Percentiles rank a stretch among this genome's conserved stretches.
Evolutionary conservation across 2,329 filamentous ascomycete genomes (phyloP).

Genomic region (Hymenoscyphus occultus): DNA sequence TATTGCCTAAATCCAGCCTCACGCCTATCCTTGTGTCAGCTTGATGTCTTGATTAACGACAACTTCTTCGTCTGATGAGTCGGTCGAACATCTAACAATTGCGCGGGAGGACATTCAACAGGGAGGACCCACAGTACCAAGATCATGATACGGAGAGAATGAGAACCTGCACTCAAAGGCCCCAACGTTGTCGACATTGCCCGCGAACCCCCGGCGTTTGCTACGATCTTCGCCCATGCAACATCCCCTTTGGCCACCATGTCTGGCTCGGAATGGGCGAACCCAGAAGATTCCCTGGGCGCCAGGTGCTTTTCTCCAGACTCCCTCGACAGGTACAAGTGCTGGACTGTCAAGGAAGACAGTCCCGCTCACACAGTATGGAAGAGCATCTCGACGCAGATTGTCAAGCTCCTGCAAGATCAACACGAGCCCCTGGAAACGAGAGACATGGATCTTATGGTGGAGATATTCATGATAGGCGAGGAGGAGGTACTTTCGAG

Average conservation of each 20-base stretch:
- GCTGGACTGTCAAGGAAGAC: slow-evolving; percentile 22
- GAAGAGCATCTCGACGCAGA: slow-evolving; percentile 15
- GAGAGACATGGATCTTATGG: slow-evolving; percentile 18
- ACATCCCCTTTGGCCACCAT: not conserved
- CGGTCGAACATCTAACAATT: not conserved
- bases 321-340: slow-evolving; percentile 14
- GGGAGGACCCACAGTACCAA: not conserved
- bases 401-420: slow-evolving; percentile 17
- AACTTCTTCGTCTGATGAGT: slow-evolving; percentile 4
- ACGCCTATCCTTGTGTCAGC: slow-evolving; percentile 12
- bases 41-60: not conserved
- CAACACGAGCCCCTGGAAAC: slow-evolving; percentile 17
- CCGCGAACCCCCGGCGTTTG: slow-evolving; percentile 3
- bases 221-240: slow-evolving; percentile 11
- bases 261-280: slow-evolving; percentile 13
- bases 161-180: slow-evolving; percentile 7
- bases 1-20: slow-evolving; percentile 17
- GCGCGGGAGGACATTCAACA: not conserved
- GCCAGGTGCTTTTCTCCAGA: slow-evolving; percentile 13
- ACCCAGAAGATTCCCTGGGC: slow-evolving; percentile 21
- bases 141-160: slow-evolving; percentile 12
- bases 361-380: slow-evolving; percentile 23
- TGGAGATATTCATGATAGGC: slow-evolving; percentile 25
- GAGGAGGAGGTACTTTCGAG: slow-evolving; percentile 4
- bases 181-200: not conserved